Base-by-base conservation (phyloP, 1,284 basidiomycete genomes). In the Exobasidium cylindrosporum region DNA sequence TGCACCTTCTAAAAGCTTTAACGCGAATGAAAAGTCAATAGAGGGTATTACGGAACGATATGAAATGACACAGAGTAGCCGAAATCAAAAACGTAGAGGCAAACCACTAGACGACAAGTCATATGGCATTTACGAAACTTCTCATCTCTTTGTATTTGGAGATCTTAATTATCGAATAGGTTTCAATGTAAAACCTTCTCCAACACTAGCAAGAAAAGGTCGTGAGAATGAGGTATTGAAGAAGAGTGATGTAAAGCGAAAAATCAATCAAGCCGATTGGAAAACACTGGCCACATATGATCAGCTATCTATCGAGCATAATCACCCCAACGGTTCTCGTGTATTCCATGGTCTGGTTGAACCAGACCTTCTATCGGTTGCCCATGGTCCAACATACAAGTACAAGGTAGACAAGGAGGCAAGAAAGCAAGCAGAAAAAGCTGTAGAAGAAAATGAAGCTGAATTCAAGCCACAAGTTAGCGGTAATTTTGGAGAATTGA, bases 1-100 rank as follows among this genome's bases (percentile, higher is more conserved):
- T 30, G 30, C 40, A 5, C 5, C 29, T 23, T 13, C 7, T 6
- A 55, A 43, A 57, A 28, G n/a, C 14, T 17, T 24, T 6, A 10
- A 56, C 3, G 28, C 17, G 24, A 30, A 31, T 4, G 58, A 54
- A 13, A 45, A 49, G 53, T 49, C 69, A 28, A 58, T 72, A 62
- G 57, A 64, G 31, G 62, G 66, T 2, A 60, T 69, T 80, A 14
- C 81, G 83, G 2, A 75, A 80, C 5, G 78, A 82, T 10, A 80
- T 76, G 24, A 74, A n/a, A 46, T 57, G 6, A 58, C 69, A 62
- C 11, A 30, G 85, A 92, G 40, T 89, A 89, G 82, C 83, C 87
- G 46, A 88, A 1, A 90, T 0, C 90, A 90, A 6, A 90, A 94
- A 74, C 17, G 66, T 62, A 72, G 66, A 62, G 57, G 68, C 3